phyloP scores from a whole-genome alignment of 2,329 filamentous ascomycete genomes.

The Verticillium alfalfae region DNA sequence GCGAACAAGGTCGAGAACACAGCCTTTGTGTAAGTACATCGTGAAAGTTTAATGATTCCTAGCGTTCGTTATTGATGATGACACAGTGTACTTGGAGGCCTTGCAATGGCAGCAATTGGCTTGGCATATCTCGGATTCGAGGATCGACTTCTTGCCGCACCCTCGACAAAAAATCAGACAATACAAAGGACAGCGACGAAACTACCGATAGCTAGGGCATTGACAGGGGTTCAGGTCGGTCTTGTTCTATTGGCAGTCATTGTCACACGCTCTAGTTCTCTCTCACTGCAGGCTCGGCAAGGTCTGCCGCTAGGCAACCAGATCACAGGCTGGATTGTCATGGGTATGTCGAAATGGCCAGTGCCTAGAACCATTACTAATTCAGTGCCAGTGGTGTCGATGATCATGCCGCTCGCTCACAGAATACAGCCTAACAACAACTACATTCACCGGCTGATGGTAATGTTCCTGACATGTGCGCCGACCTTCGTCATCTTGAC shows the following conservation, averaged over 20 bases:
- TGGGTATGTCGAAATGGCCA: constrained; percentile 46
- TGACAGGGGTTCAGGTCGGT: constrained; percentile 65
- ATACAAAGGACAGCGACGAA: background rate
- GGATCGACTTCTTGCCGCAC: constrained; percentile 32
- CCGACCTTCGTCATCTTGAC: constrained; percentile 93
- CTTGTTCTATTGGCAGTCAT: constrained; percentile 75
- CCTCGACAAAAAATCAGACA: background rate
- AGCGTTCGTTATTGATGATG: constrained; percentile 11
- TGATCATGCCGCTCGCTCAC: constrained; percentile 78
- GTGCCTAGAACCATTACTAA: background rate
- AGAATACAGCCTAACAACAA: constrained; percentile 74
- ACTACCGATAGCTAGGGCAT: constrained; percentile 42
- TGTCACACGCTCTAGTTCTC: constrained; percentile 80
- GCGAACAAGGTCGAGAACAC: constrained; percentile 80
- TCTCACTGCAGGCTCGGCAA: constrained; percentile 76
- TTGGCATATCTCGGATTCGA: constrained; percentile 77
- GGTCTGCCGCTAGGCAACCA: constrained; percentile 87
- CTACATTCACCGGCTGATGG: constrained; percentile 82
- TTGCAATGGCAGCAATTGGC: constrained; percentile 72
- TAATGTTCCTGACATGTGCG: constrained; percentile 88
- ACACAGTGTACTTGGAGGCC: constrained; percentile 64
- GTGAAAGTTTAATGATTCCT: too few species aligned
- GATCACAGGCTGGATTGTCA: constrained; percentile 73
- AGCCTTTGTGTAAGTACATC: constrained; percentile 59
- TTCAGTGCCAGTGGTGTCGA: constrained; percentile 56